Evolutionary conservation across 495 filamentous ascomycete genomes (phyloP), one percentile per base, ranked within the genome.

Genomic region (Astrocystis sublimbata): DNA sequence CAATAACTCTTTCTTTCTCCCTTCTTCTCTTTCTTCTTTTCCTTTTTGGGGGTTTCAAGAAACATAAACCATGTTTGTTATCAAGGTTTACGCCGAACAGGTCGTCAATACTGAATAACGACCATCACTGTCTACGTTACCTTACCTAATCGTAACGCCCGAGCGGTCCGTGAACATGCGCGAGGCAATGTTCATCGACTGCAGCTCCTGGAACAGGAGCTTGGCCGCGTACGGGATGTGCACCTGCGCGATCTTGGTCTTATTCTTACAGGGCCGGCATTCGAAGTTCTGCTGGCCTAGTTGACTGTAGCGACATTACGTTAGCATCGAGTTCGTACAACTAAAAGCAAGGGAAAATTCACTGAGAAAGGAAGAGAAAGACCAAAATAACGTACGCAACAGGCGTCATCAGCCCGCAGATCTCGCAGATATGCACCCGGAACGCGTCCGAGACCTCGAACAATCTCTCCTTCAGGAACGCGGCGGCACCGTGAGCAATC

Each of bases 391-490:
- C 93, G 85, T 89, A 97, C 93, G 93, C 94, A 80, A 98, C 91
- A 0, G 94, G 94, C 9, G 92, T 98, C 94, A 99, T 99, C 68
- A 99, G 80, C 60, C 94, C 94, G 75, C 94, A 99, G 71, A 97
- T 94, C 75, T 99, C 94, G 77, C 94, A 99, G 63, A 99, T 89
- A 73, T 99, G 96, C 54, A 99, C 96, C 67, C 92, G 82, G 85
- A 96, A 98, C n/a, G 94, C 93, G 77, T 99, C 94, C 60, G 89
- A 92, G 43, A 98, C 96, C 74, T 97, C 93, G 67, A 99, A 97
- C 63, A 99, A 79, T 64, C 93, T 83, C 83, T 99, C 94, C 80
- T 97, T 97, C 73, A 99, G 80, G 85, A 99, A 98, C 4, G 92
- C 87, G 63, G 90, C 92, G 28, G 94, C 94, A 71, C 94, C 94